Percentiles rank a stretch among this genome's conserved stretches.
phyloP scores from a whole-genome alignment of 495 filamentous ascomycete genomes.

The Podospora fimiseda region DNA sequence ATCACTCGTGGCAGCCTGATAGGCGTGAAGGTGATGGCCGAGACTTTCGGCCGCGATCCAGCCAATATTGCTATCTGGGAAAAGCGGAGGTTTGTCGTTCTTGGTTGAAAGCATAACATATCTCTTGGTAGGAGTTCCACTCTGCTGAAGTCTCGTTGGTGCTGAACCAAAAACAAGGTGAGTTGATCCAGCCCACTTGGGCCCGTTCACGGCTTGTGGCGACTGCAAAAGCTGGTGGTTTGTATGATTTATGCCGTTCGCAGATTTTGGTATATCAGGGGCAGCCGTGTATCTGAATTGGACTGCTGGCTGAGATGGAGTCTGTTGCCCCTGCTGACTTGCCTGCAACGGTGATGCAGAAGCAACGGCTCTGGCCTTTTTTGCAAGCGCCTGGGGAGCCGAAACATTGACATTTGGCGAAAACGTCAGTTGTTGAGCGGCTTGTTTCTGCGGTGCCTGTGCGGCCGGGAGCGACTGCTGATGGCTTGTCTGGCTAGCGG shows the following conservation, averaged over 20 bases:
- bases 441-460: conserved; percentile 6
- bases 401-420: conserved; percentile 9
- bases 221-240: conserved; percentile 14
- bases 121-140: conserved; percentile 22
- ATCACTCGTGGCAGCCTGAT: conserved; percentile 17
- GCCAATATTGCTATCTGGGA: conserved; percentile 14
- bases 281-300: too few species aligned
- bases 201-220: not conserved
- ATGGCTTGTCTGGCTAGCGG: not conserved
- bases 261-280: too few species aligned
- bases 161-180: conserved; percentile 21
- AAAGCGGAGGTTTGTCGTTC: conserved; percentile 21
- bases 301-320: not conserved
- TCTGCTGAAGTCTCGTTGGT: conserved; percentile 21
- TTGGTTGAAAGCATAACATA: conserved; percentile 23
- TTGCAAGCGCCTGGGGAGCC: conserved; percentile 9
- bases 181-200: conserved; percentile 18
- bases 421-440: conserved; percentile 6
- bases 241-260: conserved; percentile 12
- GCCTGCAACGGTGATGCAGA: not conserved
- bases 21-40: conserved; percentile 22
- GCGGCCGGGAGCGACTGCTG: not conserved
- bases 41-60: conserved; percentile 26
- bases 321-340: too few species aligned
- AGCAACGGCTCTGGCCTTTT: conserved; percentile 19